phyloP scores from a whole-genome alignment of 306 rosid species.

The Glycine latifolia region DNA sequence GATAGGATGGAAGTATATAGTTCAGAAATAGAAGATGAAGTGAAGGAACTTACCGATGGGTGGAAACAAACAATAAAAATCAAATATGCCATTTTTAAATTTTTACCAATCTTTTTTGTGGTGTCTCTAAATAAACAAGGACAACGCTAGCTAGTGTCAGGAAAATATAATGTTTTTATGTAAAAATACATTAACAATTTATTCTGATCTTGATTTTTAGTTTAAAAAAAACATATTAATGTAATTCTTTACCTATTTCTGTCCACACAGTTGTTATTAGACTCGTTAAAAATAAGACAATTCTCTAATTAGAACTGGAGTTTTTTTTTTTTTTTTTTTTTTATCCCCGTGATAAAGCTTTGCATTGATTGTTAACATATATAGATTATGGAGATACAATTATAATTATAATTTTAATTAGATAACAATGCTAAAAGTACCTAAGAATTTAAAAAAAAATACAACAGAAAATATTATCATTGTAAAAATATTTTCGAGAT shows the following conservation, averaged over 20 bases:
- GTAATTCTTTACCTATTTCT: background rate
- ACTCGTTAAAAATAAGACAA: no score
- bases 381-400: no score
- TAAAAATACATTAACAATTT: background rate
- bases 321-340: no score
- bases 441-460: background rate
- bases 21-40: background rate
- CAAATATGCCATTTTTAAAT: background rate
- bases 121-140: background rate
- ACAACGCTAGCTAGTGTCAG: background rate
- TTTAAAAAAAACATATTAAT: background rate
- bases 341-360: no score
- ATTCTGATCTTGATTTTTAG: background rate
- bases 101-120: background rate
- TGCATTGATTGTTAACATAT: background rate
- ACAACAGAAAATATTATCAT: background rate
- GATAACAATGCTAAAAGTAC: background rate
- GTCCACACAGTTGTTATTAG: background rate
- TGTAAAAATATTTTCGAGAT: background rate
- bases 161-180: background rate
- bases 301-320: no score
- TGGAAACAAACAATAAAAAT: conserved; percentile 8
- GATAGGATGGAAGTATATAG: background rate
- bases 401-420: no score
- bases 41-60: background rate